phyloP scores from a whole-genome alignment of 1,284 basidiomycete species.

The Pterulicium gracile region DNA sequence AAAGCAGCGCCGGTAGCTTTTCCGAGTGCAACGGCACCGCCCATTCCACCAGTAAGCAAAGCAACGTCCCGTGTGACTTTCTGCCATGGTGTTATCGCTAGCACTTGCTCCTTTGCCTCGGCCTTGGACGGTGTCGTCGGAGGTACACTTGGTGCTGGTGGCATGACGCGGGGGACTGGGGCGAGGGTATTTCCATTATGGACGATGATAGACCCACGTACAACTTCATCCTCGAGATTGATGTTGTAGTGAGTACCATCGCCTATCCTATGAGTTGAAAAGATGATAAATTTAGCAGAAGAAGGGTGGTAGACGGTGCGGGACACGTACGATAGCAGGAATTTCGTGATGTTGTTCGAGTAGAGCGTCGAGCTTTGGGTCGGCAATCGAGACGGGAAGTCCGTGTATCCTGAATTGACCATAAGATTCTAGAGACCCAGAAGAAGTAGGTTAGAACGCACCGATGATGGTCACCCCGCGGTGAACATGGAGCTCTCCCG shows the following conservation, averaged over 20 bases:
- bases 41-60: slow-evolving; percentile 65
- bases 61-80: slow-evolving; percentile 65
- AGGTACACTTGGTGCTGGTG: slow-evolving; percentile 39
- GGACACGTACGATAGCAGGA: slow-evolving; percentile 50
- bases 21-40: slow-evolving; percentile 57
- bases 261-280: slow-evolving; percentile 25
- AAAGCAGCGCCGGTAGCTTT: slow-evolving; percentile 70
- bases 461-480: slow-evolving; percentile 75
- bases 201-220: slow-evolving; percentile 70
- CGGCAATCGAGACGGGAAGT: slow-evolving; percentile 73
- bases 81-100: slow-evolving; percentile 75
- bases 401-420: slow-evolving; percentile 51
- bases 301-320: neutral
- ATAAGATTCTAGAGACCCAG: slow-evolving; percentile 3
- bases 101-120: slow-evolving; percentile 37
- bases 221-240: slow-evolving; percentile 73
- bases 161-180: slow-evolving; percentile 52
- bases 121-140: slow-evolving; percentile 39
- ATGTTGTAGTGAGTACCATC: slow-evolving; percentile 48
- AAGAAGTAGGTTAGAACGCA: slow-evolving; percentile 16
- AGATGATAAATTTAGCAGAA: no score
- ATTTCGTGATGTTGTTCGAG: slow-evolving; percentile 85
- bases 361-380: slow-evolving; percentile 82
- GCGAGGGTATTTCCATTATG: slow-evolving; percentile 57
- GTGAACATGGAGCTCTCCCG: slow-evolving; percentile 58